A percentile compares a stretch with the other conserved stretches of the same genome.
These are phyloP conservation scores for Xylariaceae sp. DNA, from an alignment of 2,329 filamentous ascomycete species.

Conservation along the genomic window DNA sequence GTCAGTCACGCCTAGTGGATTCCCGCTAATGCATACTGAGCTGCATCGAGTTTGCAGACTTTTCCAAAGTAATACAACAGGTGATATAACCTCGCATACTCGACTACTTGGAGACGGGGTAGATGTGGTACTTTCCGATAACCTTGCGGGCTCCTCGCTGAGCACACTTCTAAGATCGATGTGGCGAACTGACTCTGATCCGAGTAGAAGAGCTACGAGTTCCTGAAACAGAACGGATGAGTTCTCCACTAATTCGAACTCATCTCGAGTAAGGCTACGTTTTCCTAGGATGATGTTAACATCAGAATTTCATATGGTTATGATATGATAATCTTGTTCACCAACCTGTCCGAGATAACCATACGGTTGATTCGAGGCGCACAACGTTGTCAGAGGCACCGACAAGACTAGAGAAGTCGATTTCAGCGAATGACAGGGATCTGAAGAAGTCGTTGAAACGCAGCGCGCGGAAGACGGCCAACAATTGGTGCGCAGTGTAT, in stretches of 20 bases:
- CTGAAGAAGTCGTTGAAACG: conserved; percentile 64
- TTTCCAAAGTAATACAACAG: conserved; percentile 53
- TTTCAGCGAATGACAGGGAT: conserved; percentile 56
- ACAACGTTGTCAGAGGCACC: conserved; percentile 47
- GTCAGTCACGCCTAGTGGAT: conserved; percentile 49
- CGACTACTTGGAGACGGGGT: conserved; percentile 8
- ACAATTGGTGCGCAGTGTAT: conserved; percentile 55
- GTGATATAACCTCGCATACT: conserved; percentile 47
- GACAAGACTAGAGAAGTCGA: conserved; percentile 51
- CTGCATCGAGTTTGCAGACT: conserved; percentile 53
- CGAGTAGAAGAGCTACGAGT: conserved; percentile 58
- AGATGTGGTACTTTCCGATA: conserved; percentile 21
- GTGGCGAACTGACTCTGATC: conserved; percentile 57
- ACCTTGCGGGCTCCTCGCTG: conserved; percentile 23
- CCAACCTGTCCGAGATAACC: conserved; percentile 56
- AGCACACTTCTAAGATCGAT: conserved; percentile 55
- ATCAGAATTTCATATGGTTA: background rate
- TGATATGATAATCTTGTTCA: background rate
- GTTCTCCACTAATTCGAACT: conserved; percentile 52
- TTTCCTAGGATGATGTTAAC: conserved; percentile 33
- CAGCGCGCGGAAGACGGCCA: conserved; percentile 59
- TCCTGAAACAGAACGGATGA: conserved; percentile 58
- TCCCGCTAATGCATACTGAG: conserved; percentile 54
- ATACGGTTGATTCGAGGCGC: conserved; percentile 51
- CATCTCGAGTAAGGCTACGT: conserved; percentile 50